Evolutionary conservation across 371 early-diverging fungal genomes (phyloP).

Genomic region (Saksenaea vasiformis): DNA sequence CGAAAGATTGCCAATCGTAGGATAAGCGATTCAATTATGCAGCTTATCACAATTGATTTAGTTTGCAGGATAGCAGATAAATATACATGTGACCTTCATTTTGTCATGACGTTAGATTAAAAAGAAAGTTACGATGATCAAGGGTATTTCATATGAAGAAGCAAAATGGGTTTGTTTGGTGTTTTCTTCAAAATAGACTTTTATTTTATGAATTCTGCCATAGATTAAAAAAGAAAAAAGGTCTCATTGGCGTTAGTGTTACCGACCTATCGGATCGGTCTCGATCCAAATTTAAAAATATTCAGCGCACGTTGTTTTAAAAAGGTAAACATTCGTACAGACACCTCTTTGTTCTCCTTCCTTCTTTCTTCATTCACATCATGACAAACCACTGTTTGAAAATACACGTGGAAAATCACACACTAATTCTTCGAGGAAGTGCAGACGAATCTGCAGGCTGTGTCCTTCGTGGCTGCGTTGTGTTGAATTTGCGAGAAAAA

Average conservation of each 20-base stretch:
- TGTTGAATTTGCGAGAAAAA: slow-evolving; percentile 1
- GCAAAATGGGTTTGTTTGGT: too few relatives aligned
- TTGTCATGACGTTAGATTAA: too few relatives aligned
- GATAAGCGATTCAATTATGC: too few relatives aligned
- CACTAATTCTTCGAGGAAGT: slow-evolving; percentile 12
- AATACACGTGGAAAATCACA: slow-evolving; percentile 10
- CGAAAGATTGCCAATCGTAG: too few relatives aligned
- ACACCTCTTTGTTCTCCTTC: not conserved
- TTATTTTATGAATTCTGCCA: not conserved
- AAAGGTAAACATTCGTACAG: not conserved
- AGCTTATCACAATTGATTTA: too few relatives aligned
- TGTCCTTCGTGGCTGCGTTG: slow-evolving; percentile 4
- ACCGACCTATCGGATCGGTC: slow-evolving; percentile 3
- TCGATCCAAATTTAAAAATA: not conserved
- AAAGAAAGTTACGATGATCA: too few relatives aligned
- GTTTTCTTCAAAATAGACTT: too few relatives aligned
- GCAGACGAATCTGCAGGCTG: slow-evolving; percentile 6
- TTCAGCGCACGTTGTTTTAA: not conserved
- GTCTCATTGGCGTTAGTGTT: not conserved
- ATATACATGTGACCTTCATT: too few relatives aligned
- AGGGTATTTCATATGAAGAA: too few relatives aligned
- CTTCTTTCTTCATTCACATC: not conserved
- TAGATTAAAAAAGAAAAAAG: not conserved
- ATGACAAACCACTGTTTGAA: slow-evolving; percentile 6
- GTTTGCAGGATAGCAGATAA: too few relatives aligned